phyloP scores from a whole-genome alignment of 805 yeast species.

The Hanseniaspora lachancei region DNA sequence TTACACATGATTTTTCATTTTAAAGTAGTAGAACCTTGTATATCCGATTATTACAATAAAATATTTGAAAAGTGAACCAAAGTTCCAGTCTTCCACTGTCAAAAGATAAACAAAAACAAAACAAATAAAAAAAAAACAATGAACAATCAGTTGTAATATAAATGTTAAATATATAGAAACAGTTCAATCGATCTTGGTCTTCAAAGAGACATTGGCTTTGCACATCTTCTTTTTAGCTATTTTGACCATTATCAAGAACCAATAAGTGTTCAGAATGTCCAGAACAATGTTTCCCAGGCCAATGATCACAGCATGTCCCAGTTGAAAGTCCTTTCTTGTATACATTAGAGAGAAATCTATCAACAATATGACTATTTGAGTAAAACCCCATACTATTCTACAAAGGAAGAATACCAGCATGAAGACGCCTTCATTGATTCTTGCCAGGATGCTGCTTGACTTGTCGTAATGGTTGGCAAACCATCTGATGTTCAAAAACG shows the following conservation, averaged over 20 bases:
- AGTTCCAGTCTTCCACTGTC: slow-evolving; percentile 1
- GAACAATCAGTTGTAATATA: no score
- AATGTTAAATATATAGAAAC: no score
- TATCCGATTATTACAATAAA: not conserved
- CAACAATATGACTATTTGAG: slow-evolving; percentile 41
- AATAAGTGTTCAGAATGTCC: slow-evolving; percentile 51
- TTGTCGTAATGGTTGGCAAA: slow-evolving; percentile 39
- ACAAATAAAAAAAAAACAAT: no score
- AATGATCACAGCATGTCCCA: slow-evolving; percentile 27
- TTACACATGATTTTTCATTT: no score
- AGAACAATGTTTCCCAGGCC: slow-evolving; percentile 43
- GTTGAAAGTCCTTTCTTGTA: slow-evolving; percentile 34
- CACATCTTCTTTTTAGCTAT: slow-evolving; percentile 34
- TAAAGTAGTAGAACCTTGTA: no score
- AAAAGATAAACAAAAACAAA: no score
- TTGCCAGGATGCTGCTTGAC: slow-evolving; percentile 25
- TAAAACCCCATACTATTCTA: slow-evolving; percentile 73
- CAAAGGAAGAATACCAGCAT: slow-evolving; percentile 54
- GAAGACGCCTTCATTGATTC: slow-evolving; percentile 48
- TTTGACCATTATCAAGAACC: slow-evolving; percentile 70
- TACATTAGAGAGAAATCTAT: slow-evolving; percentile 35
- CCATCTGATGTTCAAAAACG: slow-evolving; percentile 83
- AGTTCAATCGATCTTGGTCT: not conserved
- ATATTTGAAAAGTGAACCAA: not conserved
- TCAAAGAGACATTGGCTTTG: not conserved